phyloP scores from a whole-genome alignment of 257 asterid genomes.

The Thymus mandschuricus region DNA sequence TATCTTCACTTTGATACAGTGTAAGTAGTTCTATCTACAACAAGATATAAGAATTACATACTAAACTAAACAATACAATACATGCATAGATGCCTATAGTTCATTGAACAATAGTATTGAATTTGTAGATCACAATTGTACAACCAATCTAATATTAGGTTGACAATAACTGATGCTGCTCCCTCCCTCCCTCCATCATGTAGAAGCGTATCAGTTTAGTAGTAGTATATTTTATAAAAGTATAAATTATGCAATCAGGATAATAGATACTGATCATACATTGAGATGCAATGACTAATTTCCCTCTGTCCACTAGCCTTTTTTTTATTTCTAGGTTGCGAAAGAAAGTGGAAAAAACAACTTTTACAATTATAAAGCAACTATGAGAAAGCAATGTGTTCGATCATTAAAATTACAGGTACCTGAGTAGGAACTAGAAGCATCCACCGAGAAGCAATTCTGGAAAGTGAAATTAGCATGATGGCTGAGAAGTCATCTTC shows the following conservation, averaged over 20 bases:
- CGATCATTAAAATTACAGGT: conserved; percentile 24
- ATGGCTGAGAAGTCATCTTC: conserved; percentile 66
- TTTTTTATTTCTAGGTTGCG: conserved; percentile 17
- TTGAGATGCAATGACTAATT: conserved; percentile 22
- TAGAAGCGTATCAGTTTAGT: not conserved
- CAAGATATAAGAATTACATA: conserved; percentile 32
- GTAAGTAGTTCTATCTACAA: conserved; percentile 65
- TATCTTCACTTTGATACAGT: conserved; percentile 53
- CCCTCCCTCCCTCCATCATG: conserved; percentile 8
- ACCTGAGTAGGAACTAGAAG: conserved; percentile 78
- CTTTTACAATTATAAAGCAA: not conserved
- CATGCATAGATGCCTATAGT: not conserved
- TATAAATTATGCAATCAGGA: conserved; percentile 9
- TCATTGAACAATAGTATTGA: not conserved
- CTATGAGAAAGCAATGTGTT: conserved; percentile 9
- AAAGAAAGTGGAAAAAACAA: not conserved
- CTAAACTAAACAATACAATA: conserved; percentile 10
- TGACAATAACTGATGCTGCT: conserved; percentile 17
- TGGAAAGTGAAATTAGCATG: conserved; percentile 84
- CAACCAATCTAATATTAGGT: conserved; percentile 1
- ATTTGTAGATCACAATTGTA: not conserved
- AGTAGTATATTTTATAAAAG: not conserved
- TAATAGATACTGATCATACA: not conserved
- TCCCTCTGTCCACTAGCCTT: conserved; percentile 16
- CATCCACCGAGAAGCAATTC: conserved; percentile 78